Evolutionary conservation across 2,329 filamentous ascomycete species (phyloP).

Genomic region (Sporothrix sp.): DNA sequence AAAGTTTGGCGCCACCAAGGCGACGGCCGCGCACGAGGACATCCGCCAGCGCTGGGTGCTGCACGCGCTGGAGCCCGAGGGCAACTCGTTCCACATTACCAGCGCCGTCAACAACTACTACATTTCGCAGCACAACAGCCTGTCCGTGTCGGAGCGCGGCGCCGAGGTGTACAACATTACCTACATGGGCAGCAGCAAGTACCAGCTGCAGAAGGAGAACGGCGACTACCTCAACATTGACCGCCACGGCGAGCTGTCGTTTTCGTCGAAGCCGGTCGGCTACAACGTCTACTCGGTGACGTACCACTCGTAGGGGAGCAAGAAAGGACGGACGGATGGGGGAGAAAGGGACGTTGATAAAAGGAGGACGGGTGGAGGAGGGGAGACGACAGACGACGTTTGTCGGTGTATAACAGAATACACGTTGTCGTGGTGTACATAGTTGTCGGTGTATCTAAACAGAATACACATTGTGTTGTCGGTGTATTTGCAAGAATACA

Average conservation of each 20-base stretch:
- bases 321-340: too few species aligned
- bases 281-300: slow-evolving; percentile 21
- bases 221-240: slow-evolving; percentile 19
- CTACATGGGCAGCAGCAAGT: slow-evolving; percentile 20
- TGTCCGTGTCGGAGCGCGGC: slow-evolving; percentile 16
- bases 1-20: slow-evolving; percentile 19
- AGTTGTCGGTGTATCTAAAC: too few species aligned
- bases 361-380: too few species aligned
- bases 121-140: slow-evolving; percentile 18
- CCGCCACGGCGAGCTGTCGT: slow-evolving; percentile 16
- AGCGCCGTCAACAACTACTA: slow-evolving; percentile 20
- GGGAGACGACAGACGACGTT: too few species aligned
- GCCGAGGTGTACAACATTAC: slow-evolving; percentile 21
- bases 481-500: too few species aligned
- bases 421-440: too few species aligned
- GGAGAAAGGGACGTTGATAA: not conserved
- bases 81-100: slow-evolving; percentile 22
- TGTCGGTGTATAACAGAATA: too few species aligned
- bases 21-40: slow-evolving; percentile 28
- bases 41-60: slow-evolving; percentile 40
- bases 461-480: too few species aligned
- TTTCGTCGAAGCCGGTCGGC: slow-evolving; percentile 13
- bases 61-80: slow-evolving; percentile 28
- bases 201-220: slow-evolving; percentile 21
- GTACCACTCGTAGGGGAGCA: slow-evolving; percentile 15